These are phyloP conservation scores for Monosporascus cannonballus DNA, from an alignment of 2,329 filamentous ascomycete genomes.

Conservation along the genomic window DNA sequence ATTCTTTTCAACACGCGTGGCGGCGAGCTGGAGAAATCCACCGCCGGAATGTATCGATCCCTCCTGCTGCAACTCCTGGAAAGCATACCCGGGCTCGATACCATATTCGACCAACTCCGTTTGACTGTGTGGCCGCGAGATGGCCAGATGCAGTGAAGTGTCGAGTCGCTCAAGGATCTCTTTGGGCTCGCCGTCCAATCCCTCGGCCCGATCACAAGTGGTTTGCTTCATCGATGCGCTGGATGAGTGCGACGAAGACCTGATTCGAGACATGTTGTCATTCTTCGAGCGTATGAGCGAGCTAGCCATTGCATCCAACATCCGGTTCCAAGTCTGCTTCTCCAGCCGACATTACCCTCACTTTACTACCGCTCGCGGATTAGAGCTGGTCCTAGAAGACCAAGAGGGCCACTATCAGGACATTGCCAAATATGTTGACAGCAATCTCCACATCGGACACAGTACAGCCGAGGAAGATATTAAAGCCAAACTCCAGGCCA, in stretches of 20 bases:
- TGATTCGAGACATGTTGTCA: conserved; percentile 35
- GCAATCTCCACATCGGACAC: conserved; percentile 18
- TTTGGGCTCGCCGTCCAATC: conserved; percentile 14
- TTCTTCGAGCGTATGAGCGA: conserved; percentile 35
- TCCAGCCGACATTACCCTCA: conserved; percentile 30
- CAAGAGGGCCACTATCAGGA: conserved; percentile 20
- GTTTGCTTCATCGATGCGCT: conserved; percentile 29
- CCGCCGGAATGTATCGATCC: conserved; percentile 43
- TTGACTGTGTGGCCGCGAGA: not conserved
- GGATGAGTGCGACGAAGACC: conserved; percentile 40
- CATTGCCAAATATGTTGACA: conserved; percentile 21
- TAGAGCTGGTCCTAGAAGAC: conserved; percentile 18
- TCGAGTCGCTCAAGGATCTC: conserved; percentile 16
- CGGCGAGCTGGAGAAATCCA: conserved; percentile 35
- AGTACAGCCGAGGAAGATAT: conserved; percentile 10
- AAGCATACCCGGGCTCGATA: conserved; percentile 25
- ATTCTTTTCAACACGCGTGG: conserved; percentile 47
- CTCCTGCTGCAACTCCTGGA: conserved; percentile 40
- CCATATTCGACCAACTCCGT: conserved; percentile 21
- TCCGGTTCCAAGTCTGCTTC: conserved; percentile 32
- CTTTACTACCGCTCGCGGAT: conserved; percentile 25
- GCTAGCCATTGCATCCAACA: conserved; percentile 4
- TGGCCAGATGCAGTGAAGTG: not conserved
- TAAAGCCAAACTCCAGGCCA: conserved; percentile 23
- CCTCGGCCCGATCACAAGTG: conserved; percentile 2